Evolutionary conservation across 116 monocot species (phyloP), one percentile per base, ranked within the genome.

Genomic region (Posidonia oceanica): DNA sequence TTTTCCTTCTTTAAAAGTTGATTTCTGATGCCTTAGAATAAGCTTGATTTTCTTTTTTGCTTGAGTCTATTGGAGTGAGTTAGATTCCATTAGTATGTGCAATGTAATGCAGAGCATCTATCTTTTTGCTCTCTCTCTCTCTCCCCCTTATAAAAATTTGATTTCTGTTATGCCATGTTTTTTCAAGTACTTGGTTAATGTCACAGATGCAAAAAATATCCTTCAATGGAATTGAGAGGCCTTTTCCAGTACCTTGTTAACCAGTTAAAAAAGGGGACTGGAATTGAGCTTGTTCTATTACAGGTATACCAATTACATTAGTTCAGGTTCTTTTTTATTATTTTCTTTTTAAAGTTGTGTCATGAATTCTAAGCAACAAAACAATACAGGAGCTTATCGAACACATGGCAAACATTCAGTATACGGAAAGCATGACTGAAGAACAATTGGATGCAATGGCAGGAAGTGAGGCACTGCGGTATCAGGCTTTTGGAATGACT

Each of bases 221-320:
- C 89, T 40, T 93, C 98, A 21, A 93, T 98, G 90, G 98, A 98
- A 66, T 74, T 98, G 75, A 83, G 90, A 78, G 87, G 98, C 14
- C 90, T 98, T 69, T 89, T 98, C 54, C 93, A 98, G 75, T 98
- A 98, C 82, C 98, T 98, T 81, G 81, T 93, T 65, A 98, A 98
- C 71, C 92, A 93, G 76, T 76, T 98, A 58, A 93, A 98, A 74
- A 85, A 75, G 73, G 98, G 90, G 8, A 73, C 71, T 38, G 98
- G 98, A 14, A 74, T 83, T 74, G 98, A 98, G 73, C 93, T 98
- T 78, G 90, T 98, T 78, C 75, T 98, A 15, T 77, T 98, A 20
- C 90, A 98, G 91, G 95, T 95, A 77, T 40, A 36, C 2, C 21
- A 38, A 13, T 21, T 41, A 14, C 39, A 23, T 52, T 68, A 44